Conservation (phyloP, 2,329 filamentous ascomycete species). For the Hyphodiscus sp. region DNA sequence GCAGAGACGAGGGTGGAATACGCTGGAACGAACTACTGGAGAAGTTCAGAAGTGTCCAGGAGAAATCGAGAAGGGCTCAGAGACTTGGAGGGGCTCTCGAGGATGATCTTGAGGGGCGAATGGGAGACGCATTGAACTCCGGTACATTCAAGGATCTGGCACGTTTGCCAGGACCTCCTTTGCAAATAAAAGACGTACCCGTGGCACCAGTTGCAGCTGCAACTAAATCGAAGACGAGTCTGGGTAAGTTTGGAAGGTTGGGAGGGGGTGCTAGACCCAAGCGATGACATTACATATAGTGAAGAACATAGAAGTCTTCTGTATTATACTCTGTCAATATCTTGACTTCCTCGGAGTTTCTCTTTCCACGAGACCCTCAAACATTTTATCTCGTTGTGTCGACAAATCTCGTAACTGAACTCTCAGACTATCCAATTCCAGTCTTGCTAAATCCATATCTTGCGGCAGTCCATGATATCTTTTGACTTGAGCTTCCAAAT, state of each 20-base stretch:
- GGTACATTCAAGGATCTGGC: constrained; percentile 34
- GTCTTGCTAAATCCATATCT: constrained; percentile 60
- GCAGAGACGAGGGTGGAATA: constrained; percentile 76
- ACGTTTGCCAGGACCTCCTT: constrained; percentile 32
- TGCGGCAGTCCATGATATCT: constrained; percentile 68
- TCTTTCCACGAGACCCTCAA: constrained; percentile 64
- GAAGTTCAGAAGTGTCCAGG: constrained; percentile 88
- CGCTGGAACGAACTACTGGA: constrained; percentile 90
- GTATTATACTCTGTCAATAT: constrained; percentile 10
- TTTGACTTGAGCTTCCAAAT: constrained; percentile 55
- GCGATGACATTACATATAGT: constrained; percentile 32
- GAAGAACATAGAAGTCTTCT: neutral
- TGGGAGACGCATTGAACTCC: constrained; percentile 25
- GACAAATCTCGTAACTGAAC: constrained; percentile 56
- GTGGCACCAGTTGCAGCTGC: constrained; percentile 34
- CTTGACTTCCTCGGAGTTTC: constrained; percentile 45
- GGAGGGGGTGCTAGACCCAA: constrained; percentile 50
- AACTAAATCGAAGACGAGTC: constrained; percentile 53
- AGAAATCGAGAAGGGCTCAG: constrained; percentile 69
- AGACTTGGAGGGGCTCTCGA: constrained; percentile 42
- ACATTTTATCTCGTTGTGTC: constrained; percentile 62
- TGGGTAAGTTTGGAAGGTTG: constrained; percentile 64
- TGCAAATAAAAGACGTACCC: constrained; percentile 44
- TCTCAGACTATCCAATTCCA: constrained; percentile 63
- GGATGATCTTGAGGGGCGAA: constrained; percentile 39